Conservation (phyloP, 345 rosid species). For the Viola odorata region DNA sequence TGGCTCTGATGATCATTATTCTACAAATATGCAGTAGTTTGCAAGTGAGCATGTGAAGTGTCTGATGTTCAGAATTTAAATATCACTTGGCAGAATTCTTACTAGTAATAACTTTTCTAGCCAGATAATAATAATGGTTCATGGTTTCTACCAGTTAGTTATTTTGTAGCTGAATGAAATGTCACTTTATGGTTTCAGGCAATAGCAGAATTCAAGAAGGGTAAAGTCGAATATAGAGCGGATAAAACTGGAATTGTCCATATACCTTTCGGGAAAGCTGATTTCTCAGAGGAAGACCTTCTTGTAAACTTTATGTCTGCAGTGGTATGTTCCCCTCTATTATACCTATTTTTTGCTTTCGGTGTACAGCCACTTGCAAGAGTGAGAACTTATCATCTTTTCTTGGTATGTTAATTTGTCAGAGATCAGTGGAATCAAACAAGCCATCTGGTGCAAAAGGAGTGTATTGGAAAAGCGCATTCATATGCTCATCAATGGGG, state of each 20-base stretch:
- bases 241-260: slow-evolving; percentile 99
- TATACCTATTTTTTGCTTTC: not conserved
- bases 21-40: no score
- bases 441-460: slow-evolving; percentile 97
- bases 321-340: slow-evolving; percentile 38
- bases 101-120: no score
- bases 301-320: slow-evolving; percentile 73
- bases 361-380: not conserved
- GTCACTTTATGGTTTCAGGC: slow-evolving; percentile 47
- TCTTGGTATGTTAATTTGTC: slow-evolving; percentile 7
- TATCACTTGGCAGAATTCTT: no score
- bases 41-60: no score
- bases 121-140: no score
- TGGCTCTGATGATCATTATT: not conserved
- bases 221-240: slow-evolving; percentile 88
- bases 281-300: slow-evolving; percentile 77
- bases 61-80: no score
- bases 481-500: slow-evolving; percentile 94
- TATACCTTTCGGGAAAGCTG: slow-evolving; percentile 77
- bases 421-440: slow-evolving; percentile 95
- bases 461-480: slow-evolving; percentile 93
- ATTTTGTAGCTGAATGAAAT: not conserved
- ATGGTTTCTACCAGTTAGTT: not conserved
- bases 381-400: not conserved
- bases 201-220: slow-evolving; percentile 90